Base-by-base conservation (phyloP, 352 stramenopile genomes). In the Globisporangium polare region DNA sequence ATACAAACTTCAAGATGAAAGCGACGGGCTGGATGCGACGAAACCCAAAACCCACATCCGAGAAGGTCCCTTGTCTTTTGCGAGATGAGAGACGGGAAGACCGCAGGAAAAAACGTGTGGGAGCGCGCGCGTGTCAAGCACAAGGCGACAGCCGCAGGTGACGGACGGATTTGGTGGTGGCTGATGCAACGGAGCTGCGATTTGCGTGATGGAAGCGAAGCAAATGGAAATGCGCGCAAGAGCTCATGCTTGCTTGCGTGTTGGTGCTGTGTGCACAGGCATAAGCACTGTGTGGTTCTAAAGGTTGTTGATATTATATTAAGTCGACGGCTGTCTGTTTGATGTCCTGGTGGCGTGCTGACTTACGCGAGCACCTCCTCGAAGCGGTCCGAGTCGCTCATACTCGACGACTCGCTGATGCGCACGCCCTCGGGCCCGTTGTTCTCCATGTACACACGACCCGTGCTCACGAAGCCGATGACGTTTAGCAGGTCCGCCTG, bases 391-490 rank as follows among this genome's bases (percentile, higher is more conserved):
- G 74, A 74, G 53, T 85, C 75, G 53, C 67, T 72, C 35, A 82
- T 71, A 59, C 64, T 60, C 10, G 72, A 81, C 17, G 81, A 88
- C 60, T 88, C 78, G 67, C 78, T 89, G 15, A 85, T 62, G 61
- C 81, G 78, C 52, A 90, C 81, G 49, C 81, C 77, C 43, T 87
- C 78, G 29, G 66, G 63, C 1, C 59, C 58, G 47, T 52, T 63
- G 33, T 77, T 85, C 60, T 90, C 81, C 81, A 90, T 88, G 65
- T 89, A 90, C 43, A 89, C 75, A 42, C 81, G 77, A 6, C 81
- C 81, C 29, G 81, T 90, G 60, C 81, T 88, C 53, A 90, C 81
- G 42, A 89, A 77, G 0, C 81, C 81, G 56, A 90, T 90, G 52
- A 86, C 79, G 53, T 90, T 89, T 27, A 90, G 72, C 62, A 90